Evolutionary conservation across 2,329 filamentous ascomycete genomes (phyloP), one percentile per base, ranked within the genome.

Genomic region (Pyricularia sp.): DNA sequence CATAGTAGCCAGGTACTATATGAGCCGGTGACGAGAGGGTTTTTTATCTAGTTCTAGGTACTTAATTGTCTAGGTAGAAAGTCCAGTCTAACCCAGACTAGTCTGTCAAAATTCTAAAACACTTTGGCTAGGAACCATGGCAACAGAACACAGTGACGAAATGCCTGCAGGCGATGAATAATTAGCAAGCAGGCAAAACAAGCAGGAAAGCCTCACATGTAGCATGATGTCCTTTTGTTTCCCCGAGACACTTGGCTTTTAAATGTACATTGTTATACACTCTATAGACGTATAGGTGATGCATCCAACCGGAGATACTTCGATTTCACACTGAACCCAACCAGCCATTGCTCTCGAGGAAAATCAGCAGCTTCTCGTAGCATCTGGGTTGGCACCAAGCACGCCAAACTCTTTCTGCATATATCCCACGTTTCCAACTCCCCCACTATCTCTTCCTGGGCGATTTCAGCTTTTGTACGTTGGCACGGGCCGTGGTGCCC

Each of bases 401-500:
- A 57, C 8, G 10, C 22, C 53, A 3, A 26, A 12, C n/a, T n/a
- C 22, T 4, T 10, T 12, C 24, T 28, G 53, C 53, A 57, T 57
- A 24, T 26, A 57, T 57, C 5, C 22, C 59, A 61, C 59, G 4
- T 13, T 33, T 13, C 59, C 22, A 5, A 8, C 16, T 26, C 10
- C 26, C 28, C 16, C 4, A 31, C 19, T n/a, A 61, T 28, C 26
- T 61, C 53, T 8, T 57, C 53, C 24, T 57, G 53, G 49, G n/a
- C 22, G n/a, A 3, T 1, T 9, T 26, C 53, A 57, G 24, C 53
- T n/a, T 57, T 26, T 26, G 22, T 9, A 87, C 70, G 72, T 97
- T 97, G 40, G 89, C 88, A 77, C 94, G 84, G 30, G 89, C 84
- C 31, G 85, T 83, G 44, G 93, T 91, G 67, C 85, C 92, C 70